These are phyloP conservation scores for Leccinum disarticulatum DNA, from an alignment of 768 basidiomycete genomes.

Conservation along the genomic window DNA sequence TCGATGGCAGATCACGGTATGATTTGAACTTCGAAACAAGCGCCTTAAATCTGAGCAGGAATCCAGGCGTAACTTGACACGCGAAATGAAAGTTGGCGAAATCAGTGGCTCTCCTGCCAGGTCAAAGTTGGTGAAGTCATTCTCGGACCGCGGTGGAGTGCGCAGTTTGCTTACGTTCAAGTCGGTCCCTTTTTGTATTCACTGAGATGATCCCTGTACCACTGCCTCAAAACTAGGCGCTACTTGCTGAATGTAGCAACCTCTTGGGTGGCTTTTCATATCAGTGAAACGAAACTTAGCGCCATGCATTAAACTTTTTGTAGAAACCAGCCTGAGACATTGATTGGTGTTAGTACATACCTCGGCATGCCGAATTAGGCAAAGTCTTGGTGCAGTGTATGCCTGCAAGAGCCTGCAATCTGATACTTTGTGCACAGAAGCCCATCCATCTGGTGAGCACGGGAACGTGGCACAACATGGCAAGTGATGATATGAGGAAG, in stretches of 20 bases:
- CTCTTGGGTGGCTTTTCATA: not conserved
- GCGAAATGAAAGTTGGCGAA: conserved; percentile 5
- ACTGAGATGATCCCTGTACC: not conserved
- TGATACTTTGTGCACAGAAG: too few relatives aligned
- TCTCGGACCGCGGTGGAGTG: not conserved
- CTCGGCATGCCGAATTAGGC: not conserved
- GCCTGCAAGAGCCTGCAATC: too few relatives aligned
- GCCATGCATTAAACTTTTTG: too few relatives aligned
- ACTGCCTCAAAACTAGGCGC: not conserved
- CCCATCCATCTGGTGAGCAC: not conserved
- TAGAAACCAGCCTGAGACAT: not conserved
- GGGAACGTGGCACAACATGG: not conserved
- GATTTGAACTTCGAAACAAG: not conserved
- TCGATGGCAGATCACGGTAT: not conserved
- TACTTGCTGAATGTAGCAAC: not conserved
- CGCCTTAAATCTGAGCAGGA: not conserved
- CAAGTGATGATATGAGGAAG: not conserved
- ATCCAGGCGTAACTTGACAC: not conserved
- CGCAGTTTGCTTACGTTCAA: not conserved
- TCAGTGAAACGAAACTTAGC: not conserved
- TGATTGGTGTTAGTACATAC: not conserved
- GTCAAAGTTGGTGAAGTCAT: not conserved
- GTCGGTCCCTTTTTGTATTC: not conserved
- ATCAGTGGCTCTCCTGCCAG: too few relatives aligned
- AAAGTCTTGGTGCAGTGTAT: not conserved